Evolutionary conservation across 108 stramenopile species (phyloP), one percentile per base, ranked within the genome.

Genomic region (Stephanodiscus triporus): DNA sequence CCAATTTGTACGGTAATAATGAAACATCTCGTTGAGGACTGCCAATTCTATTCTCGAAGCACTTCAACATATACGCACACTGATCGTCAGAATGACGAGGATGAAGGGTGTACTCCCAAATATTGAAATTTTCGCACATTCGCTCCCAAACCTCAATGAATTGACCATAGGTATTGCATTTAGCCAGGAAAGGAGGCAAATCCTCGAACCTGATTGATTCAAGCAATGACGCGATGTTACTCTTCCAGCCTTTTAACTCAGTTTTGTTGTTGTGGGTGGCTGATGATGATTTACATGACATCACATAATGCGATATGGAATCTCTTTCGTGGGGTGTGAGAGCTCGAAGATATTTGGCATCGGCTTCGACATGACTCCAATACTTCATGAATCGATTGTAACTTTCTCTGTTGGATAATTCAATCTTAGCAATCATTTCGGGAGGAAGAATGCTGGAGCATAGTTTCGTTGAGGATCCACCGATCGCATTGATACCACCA

Each of bases 1-100:
- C 66, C 19, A 92, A 67, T 62, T 78, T 66, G 69, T 88, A 92
- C 13, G 91, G 91, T 51, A 92, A 77, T 27, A 63, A 58, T 22
- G 87, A 80, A 13, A 83, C 47, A 13, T 43, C 65, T 17, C 58
- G 50, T n/a, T 63, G 49, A 13, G 62, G 72, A 47, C 65, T 23
- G 0, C 81, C 82, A 22, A 72, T 50, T 43, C 68, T 75, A 27
- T 84, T 63, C 45, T 76, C 88, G 67, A 84, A 85, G 51, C 85
- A 84, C 38, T 88, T 84, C 9, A 88, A 34, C 19, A 87, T 84
- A 42, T 89, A 92, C 16, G 79, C 77, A 13, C 65, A 66, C 11
- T 77, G 34, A 20, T 62, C 26, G 63, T 88, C 80, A 47, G 84
- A 63, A 45, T 45, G 14, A 26, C 56, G 63, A 6, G 91, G 91